Conservation (phyloP, 208 protist genomes). For the Crithidia sp. region DNA sequence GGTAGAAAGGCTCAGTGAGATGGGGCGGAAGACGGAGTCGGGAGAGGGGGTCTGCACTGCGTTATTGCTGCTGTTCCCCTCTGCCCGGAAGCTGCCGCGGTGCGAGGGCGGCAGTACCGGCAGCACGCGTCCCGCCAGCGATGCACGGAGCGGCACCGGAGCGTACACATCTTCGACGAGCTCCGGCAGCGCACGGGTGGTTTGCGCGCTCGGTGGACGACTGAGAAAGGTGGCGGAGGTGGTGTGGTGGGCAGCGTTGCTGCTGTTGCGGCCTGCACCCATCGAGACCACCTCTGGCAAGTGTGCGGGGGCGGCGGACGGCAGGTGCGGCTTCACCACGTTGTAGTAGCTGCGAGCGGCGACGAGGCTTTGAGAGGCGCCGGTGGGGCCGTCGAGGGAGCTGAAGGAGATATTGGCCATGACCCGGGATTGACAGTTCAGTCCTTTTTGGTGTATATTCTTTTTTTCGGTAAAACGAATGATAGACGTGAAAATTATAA, state of each 20-base stretch:
- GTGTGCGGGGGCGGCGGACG: background rate
- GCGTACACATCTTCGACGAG: conserved; percentile 2
- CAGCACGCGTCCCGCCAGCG: conserved; percentile 2
- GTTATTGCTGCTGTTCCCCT: background rate
- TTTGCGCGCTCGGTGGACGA: conserved; percentile 8
- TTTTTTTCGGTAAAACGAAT: background rate
- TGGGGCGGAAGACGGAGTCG: conserved; percentile 7
- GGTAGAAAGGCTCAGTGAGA: background rate
- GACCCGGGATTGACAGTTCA: too few species aligned
- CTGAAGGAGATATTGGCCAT: background rate
- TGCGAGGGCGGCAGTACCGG: conserved; percentile 2
- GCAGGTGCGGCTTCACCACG: background rate
- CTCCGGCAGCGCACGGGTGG: conserved; percentile 7
- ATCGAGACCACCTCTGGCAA: conserved; percentile 1
- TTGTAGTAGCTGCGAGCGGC: conserved; percentile 20
- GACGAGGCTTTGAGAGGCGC: background rate
- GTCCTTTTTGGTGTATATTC: background rate
- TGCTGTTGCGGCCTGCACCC: background rate
- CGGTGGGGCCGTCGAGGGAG: background rate
- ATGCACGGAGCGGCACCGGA: conserved; percentile 10
- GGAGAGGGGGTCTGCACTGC: background rate
- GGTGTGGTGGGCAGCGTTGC: background rate
- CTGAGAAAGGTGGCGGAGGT: conserved; percentile 9
- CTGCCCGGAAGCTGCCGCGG: background rate
- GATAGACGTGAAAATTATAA: background rate